Base-by-base conservation (phyloP, 768 basidiomycete species). In the Piloderma croceum region DNA sequence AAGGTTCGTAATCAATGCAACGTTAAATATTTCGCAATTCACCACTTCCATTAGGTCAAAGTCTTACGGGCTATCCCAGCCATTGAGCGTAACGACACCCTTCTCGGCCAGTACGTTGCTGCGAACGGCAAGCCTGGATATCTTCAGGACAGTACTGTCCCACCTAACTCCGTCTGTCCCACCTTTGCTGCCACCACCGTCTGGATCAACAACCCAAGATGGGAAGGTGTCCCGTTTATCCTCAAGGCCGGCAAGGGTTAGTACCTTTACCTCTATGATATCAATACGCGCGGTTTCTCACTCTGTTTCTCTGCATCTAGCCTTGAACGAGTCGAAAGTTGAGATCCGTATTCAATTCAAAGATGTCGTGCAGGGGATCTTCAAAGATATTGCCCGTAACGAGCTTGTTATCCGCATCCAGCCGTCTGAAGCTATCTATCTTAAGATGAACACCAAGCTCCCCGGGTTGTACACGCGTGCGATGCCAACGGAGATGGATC, bases 191-290 rank as follows among this genome's bases (percentile, higher is more conserved):
- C 90, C 6, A 80, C 81, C 36, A 86, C 85, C 10, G 72, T 98
- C 18, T 86, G 80, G 79, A 90, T 99, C 61, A 75, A 96, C 67
- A 96, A 91, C 61, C 91, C 90, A 1, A 73, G 96, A 45, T 99
- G 94, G 94, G 94, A 98, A 61, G 94, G 94, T 43, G 94, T 99
- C 5, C 96, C 94, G 0, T 99, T 98, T 69, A 91, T 98, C 56
- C 73, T 99, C 50, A 97, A 93, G 68, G 96, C 94, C 18, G 94
- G 94, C 38, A 99, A 99, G 76, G 93, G 92, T 87, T 51, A 44
- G 73, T 59, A 21, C 17, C 36, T 42, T 7, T 25, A 37, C 19
- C 24, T 36, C 23, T 21, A 31, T 20, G 23, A 42, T 31, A 33
- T n/a, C 25, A 22, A 23, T n/a, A 24, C 18, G 34, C 24, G 36